Evolutionary conservation across 2,329 filamentous ascomycete genomes (phyloP).

Genomic region (Verticillium dahliae): DNA sequence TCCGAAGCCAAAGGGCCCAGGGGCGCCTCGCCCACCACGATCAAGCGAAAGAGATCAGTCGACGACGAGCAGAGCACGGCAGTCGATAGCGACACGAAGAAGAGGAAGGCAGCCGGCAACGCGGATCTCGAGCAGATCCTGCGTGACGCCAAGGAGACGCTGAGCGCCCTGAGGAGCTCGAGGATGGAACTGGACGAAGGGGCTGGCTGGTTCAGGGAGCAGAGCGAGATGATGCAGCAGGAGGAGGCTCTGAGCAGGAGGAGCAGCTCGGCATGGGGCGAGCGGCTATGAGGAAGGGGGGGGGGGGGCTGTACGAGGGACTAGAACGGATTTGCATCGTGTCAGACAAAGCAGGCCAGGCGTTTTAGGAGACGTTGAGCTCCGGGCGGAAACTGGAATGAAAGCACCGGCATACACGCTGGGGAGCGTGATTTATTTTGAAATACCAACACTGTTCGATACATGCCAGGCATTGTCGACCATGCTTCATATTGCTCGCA

Average conservation of each 20-base stretch:
- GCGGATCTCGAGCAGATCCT: constrained; percentile 29
- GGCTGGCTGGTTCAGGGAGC: constrained; percentile 37
- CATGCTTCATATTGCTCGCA: no score
- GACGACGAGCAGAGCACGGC: constrained; percentile 9
- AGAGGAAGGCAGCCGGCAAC: constrained; percentile 21
- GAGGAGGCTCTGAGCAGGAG: constrained; percentile 24
- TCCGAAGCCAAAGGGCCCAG: background rate
- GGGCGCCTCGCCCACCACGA: constrained; percentile 9
- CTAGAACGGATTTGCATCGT: background rate
- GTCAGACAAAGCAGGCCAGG: constrained; percentile 1
- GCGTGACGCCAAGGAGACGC: constrained; percentile 29
- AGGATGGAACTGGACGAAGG: constrained; percentile 39
- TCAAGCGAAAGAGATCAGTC: constrained; percentile 15
- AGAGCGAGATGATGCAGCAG: constrained; percentile 34
- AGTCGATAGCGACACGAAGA: constrained; percentile 11
- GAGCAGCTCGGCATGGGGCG: constrained; percentile 26
- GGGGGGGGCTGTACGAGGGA: background rate
- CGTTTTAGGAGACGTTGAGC: background rate
- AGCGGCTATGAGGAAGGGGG: background rate
- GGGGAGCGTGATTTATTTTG: background rate
- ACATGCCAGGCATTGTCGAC: background rate
- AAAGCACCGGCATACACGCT: background rate
- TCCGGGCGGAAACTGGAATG: background rate
- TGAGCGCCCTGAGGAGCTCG: constrained; percentile 29
- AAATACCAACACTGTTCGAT: background rate